Evolutionary conservation across 495 filamentous ascomycete genomes (phyloP), one percentile per base, ranked within the genome.

Genomic region (Xylaria flabelliformis): DNA sequence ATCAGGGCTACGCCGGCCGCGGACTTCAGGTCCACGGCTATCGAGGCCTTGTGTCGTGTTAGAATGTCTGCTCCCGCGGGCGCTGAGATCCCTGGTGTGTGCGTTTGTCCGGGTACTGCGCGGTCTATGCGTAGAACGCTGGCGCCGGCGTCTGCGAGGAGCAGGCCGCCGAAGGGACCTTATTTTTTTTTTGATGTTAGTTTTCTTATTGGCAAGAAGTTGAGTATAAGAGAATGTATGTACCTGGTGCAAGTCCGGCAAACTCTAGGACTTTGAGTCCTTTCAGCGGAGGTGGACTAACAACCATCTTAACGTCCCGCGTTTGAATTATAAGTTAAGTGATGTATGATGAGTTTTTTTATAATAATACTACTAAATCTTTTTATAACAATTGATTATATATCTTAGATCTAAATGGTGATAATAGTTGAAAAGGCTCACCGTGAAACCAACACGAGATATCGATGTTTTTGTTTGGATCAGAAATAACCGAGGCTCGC

Each of bases 131-230:
- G 93, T 36, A 98, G 88, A 73, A 98, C 92, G 19, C 87, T 88
- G 64, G 95, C 95, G 73, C 95, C 95, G 72, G 92, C 93, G 82
- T 97, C 94, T 76, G 94, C 90, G 67, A 97, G 90, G 34, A 98
- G 89, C 64, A 98, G 88, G 72, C 94, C 94, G 44, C 94, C 91
- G 80, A 96, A 98, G 21, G 95, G 95, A 94, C 94, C 94, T 78
- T n/a, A n/a, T n/a, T n/a, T n/a, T n/a, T n/a, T n/a, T n/a, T n/a
- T n/a, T n/a, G n/a, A n/a, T n/a, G n/a, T n/a, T n/a, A n/a, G n/a
- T n/a, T n/a, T n/a, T n/a, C n/a, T n/a, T n/a, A n/a, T n/a, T n/a
- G n/a, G n/a, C n/a, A n/a, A n/a, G n/a, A n/a, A n/a, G n/a, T n/a
- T n/a, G n/a, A n/a, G n/a, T n/a, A n/a, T n/a, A n/a, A n/a, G n/a